phyloP scores from a whole-genome alignment of 1,139 yeast species.

The Citeromyces hawaiiensis region DNA sequence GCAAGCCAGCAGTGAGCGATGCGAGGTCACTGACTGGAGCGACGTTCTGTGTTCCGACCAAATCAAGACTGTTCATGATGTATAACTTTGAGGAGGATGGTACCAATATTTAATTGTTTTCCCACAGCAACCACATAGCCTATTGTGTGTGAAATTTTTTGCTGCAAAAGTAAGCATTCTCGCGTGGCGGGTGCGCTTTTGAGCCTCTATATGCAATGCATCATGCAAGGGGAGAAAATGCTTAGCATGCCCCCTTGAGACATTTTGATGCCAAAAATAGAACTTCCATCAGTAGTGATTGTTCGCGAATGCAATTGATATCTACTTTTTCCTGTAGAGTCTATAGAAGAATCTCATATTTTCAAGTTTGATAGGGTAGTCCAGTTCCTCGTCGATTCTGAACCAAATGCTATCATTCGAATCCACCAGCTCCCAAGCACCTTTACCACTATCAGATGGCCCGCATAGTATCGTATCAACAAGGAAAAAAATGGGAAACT shows the following conservation, averaged over 20 bases:
- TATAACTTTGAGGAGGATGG: background rate
- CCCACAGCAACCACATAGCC: background rate
- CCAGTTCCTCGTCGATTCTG: constrained; percentile 38
- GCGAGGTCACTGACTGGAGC: background rate
- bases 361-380: constrained; percentile 63
- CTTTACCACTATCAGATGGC: constrained; percentile 29
- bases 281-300: background rate
- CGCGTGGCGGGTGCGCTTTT: background rate
- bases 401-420: constrained; percentile 77
- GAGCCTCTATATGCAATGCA: background rate
- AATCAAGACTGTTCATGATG: background rate
- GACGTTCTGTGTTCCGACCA: background rate
- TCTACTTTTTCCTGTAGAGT: constrained; percentile 34
- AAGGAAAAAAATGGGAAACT: constrained; percentile 72
- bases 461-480: constrained; percentile 62
- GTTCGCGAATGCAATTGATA: background rate
- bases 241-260: background rate
- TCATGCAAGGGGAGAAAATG: background rate
- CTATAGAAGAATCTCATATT: constrained; percentile 82
- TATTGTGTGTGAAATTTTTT: background rate
- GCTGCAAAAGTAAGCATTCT: background rate
- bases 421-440: constrained; percentile 54
- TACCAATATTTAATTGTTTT: background rate
- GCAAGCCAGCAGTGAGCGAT: background rate
- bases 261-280: background rate